These are phyloP conservation scores for Plasmodium gonderi DNA, from an alignment of 169 alveolate genomes.

Conservation along the genomic window DNA sequence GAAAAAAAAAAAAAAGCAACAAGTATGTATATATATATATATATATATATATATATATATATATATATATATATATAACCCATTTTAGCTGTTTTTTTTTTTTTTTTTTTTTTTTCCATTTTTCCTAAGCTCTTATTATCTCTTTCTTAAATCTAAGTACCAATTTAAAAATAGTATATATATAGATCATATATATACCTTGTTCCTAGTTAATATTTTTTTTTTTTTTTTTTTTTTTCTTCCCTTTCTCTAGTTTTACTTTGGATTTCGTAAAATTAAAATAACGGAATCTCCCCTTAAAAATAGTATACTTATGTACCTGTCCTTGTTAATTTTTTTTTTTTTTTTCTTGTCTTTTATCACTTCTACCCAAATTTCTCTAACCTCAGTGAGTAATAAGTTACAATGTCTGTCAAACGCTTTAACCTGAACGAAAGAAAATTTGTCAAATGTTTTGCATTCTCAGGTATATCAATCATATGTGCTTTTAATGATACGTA, in stretches of 20 bases:
- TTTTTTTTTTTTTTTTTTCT: constrained; percentile 13
- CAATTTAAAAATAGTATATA: too few species aligned
- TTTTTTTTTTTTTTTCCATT: too few species aligned
- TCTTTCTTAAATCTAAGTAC: too few species aligned
- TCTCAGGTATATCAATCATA: background rate
- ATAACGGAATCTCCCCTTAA: constrained; percentile 98
- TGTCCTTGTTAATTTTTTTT: constrained; percentile 93
- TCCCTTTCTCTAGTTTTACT: constrained; percentile 78
- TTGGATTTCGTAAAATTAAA: constrained; percentile 96
- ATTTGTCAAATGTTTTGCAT: background rate
- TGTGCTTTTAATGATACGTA: background rate
- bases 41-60: too few species aligned
- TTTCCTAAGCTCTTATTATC: too few species aligned
- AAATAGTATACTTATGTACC: constrained; percentile 96
- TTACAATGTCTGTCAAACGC: constrained; percentile 99
- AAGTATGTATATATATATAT: too few species aligned
- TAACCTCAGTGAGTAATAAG: constrained; percentile 96
- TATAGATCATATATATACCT: too few species aligned
- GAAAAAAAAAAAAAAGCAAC: background rate
- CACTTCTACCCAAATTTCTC: constrained; percentile 98
- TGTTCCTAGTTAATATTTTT: background rate
- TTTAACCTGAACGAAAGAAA: constrained; percentile 80
- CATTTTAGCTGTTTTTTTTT: too few species aligned
- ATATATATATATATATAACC: too few species aligned
- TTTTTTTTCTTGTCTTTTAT: constrained; percentile 92